Evolutionary conservation across 129 eudicot species (phyloP).

Genomic region (Centrapalus pauciflorus): DNA sequence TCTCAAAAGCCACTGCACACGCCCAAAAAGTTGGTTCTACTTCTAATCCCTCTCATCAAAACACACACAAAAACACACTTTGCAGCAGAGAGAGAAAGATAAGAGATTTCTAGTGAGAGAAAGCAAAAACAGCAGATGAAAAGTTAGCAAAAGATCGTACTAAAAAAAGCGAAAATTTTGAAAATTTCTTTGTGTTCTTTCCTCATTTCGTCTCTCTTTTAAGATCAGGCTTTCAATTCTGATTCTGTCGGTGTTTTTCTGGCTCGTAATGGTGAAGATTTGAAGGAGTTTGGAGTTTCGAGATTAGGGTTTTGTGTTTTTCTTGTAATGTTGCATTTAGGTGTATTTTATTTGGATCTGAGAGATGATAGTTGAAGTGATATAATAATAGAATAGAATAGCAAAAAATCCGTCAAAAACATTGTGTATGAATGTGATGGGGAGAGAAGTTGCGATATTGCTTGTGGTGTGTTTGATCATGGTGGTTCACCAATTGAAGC

Average conservation of each 20-base stretch:
- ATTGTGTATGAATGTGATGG: slow-evolving; percentile 30
- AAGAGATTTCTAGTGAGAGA: slow-evolving; percentile 13
- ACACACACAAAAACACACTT: slow-evolving; percentile 22
- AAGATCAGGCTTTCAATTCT: slow-evolving; percentile 16
- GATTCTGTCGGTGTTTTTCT: background rate
- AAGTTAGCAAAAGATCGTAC: slow-evolving; percentile 27
- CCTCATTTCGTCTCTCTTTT: background rate
- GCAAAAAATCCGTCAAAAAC: background rate
- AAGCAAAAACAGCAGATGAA: slow-evolving; percentile 23
- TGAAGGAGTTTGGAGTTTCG: slow-evolving; percentile 20
- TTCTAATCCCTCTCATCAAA: slow-evolving; percentile 17
- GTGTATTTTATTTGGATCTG: slow-evolving; percentile 43
- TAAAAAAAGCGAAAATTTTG: background rate
- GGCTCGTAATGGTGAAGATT: slow-evolving; percentile 23
- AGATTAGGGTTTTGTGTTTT: slow-evolving; percentile 22
- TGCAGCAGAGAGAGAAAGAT: slow-evolving; percentile 21
- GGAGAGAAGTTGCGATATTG: slow-evolving; percentile 23
- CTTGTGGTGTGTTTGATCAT: slow-evolving; percentile 35
- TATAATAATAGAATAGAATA: too few species aligned
- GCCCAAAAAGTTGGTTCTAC: slow-evolving; percentile 41
- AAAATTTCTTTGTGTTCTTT: background rate
- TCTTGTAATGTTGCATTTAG: slow-evolving; percentile 26
- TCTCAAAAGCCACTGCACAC: slow-evolving; percentile 42
- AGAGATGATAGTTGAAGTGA: slow-evolving; percentile 30
- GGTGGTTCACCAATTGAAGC: slow-evolving; percentile 35